Evolutionary conservation across 78 protist genomes (phyloP).

Genomic region (Carpediemonas membranifera): DNA sequence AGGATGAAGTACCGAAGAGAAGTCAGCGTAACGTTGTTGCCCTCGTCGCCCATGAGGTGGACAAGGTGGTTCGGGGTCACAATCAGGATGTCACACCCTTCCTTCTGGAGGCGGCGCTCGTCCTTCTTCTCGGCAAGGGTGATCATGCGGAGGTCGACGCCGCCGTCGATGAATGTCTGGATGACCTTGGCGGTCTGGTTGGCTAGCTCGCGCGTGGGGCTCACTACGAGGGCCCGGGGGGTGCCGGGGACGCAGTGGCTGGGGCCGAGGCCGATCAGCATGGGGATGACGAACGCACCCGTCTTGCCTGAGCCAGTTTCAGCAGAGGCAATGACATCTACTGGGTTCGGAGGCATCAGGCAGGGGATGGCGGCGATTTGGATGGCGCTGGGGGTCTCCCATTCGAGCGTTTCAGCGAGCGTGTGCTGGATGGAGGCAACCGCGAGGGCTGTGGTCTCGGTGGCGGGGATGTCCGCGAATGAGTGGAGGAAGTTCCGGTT

Average conservation of each 20-base stretch:
- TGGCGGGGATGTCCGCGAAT: too few species aligned
- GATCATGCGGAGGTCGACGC: background rate
- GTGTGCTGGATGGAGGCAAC: too few species aligned
- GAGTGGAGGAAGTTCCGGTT: too few species aligned
- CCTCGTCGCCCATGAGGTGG: too few species aligned
- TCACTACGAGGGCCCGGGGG: conserved; percentile 8
- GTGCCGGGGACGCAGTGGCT: background rate
- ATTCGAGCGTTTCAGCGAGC: too few species aligned
- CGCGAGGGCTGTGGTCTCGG: too few species aligned
- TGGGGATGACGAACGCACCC: conserved; percentile 3
- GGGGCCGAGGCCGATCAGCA: background rate
- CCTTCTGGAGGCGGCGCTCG: too few species aligned
- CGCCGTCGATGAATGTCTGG: too few species aligned
- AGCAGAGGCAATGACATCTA: background rate
- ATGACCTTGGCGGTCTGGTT: conserved; percentile 68
- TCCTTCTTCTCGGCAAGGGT: background rate
- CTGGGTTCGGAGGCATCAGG: too few species aligned
- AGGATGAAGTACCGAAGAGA: background rate
- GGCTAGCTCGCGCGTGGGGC: conserved; percentile 18
- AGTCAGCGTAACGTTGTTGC: too few species aligned
- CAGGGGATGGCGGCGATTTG: conserved; percentile 11
- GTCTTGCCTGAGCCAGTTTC: background rate
- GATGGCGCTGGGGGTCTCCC: conserved; percentile 9
- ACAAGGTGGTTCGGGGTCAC: too few species aligned
- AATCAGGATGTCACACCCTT: too few species aligned